Base-by-base conservation (phyloP, 2,329 filamentous ascomycete genomes). In the Aureobasidium mangrovei region DNA sequence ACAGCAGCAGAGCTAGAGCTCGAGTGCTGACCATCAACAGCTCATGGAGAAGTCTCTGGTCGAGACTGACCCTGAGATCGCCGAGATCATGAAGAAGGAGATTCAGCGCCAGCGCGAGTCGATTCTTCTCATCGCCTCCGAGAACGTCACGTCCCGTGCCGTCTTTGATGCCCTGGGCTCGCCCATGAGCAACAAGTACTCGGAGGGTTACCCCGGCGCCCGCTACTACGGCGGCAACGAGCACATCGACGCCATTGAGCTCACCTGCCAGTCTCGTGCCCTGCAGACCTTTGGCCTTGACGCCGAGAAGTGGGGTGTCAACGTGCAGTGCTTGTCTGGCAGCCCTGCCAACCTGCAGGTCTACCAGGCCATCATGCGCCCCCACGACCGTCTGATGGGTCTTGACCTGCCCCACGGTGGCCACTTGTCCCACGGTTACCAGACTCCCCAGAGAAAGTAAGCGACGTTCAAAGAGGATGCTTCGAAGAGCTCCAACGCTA, bases 221-320 rank as follows among this genome's bases (percentile, higher is more conserved):
- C 86, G 93, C 74, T 98, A 98, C 82, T 98, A 98, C 69, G 93
- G 93, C 69, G 93, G 93, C 69, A 98, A 98, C 79, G 87, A 98
- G 80, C 89, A 93, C 81, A 98, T 98, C 63, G 93, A 98, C 73
- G 80, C 88, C 74, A 90, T 96, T 67, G 93, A 98, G 81, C 81
- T 87, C 62, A 86, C 93, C 58, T 98, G 93, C 82, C 93, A 98
- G 79, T 80, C 83, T 72, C 86, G 93, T 75, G 93, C 93, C 61
- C 85, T 98, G 60, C 81, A 88, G 75, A 86, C 91, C 56, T 98
- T 97, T 79, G 81, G 88, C 69, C 76, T 95, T 62, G 87, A 94
- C 74, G 69, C 85, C 18, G 81, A 83, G 63, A 90, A 94, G 78
- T 98, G 93, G 93, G 93, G 93, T 70, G 93, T 98, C 76, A 98